A percentile compares a stretch with the other conserved stretches of the same genome.
These are phyloP conservation scores for Mucuna pruriens DNA, from an alignment of 306 rosid genomes.

Conservation along the genomic window DNA sequence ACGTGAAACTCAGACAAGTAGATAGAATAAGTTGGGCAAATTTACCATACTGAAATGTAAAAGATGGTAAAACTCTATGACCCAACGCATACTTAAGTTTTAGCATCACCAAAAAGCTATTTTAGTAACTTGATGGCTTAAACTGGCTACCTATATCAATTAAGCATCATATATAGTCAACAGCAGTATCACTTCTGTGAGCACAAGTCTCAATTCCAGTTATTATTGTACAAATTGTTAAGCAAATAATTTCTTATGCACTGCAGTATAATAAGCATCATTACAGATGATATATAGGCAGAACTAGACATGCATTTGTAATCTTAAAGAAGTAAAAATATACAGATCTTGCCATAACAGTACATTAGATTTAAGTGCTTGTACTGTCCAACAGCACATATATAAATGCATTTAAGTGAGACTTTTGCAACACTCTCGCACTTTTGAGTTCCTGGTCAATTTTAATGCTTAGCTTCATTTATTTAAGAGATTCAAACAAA, in stretches of 20 bases:
- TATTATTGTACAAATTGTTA: conserved; percentile 2
- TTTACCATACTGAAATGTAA: conserved; percentile 20
- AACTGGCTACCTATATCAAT: not conserved
- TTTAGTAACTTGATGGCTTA: conserved; percentile 6
- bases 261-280: not conserved
- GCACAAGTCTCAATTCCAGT: not conserved
- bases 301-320: not conserved
- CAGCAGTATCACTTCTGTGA: not conserved
- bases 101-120: conserved; percentile 13
- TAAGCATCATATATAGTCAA: conserved; percentile 12
- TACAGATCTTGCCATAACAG: not conserved
- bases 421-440: not conserved
- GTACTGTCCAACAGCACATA: not conserved
- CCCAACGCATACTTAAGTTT: conserved; percentile 6
- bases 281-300: not conserved
- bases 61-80: conserved; percentile 3
- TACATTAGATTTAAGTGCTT: not conserved
- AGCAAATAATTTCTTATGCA: not conserved
- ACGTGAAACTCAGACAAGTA: not conserved
- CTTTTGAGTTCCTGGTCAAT: not conserved
- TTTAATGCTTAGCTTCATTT: conserved; percentile 13
- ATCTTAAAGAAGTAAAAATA: not conserved
- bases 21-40: not conserved
- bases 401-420: not conserved
- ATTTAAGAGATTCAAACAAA: conserved; percentile 8